Conservation (phyloP, 1,139 yeast species). For the Yamadazyma diospyri region DNA sequence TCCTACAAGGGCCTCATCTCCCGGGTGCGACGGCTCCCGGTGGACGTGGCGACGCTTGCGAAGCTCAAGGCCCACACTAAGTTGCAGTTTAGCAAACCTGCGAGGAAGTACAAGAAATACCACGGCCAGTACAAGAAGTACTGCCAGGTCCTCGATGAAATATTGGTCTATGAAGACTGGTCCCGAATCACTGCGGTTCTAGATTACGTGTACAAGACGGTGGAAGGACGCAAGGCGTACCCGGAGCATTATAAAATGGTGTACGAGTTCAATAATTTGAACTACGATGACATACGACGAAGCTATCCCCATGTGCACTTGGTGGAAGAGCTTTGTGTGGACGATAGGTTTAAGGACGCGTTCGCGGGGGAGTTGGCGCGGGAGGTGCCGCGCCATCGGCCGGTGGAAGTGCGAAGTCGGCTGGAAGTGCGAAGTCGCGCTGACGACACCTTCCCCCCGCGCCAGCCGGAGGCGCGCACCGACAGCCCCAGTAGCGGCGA, state of each 20-base stretch:
- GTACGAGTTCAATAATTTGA: conserved; percentile 18
- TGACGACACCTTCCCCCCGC: too few relatives aligned
- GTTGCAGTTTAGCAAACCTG: conserved; percentile 7
- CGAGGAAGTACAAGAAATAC: not conserved
- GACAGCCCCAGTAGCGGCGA: not conserved
- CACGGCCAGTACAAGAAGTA: not conserved
- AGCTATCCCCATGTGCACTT: conserved; percentile 39
- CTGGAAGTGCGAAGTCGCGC: too few relatives aligned
- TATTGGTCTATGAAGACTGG: conserved; percentile 29
- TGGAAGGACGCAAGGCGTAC: conserved; percentile 8
- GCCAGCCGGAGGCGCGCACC: not conserved
- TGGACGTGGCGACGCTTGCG: conserved; percentile 17
- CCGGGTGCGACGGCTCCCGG: conserved; percentile 25
- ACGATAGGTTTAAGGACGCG: conserved; percentile 7
- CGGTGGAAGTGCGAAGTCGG: too few relatives aligned
- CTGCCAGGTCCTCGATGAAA: conserved; percentile 19
- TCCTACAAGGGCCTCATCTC: conserved; percentile 15
- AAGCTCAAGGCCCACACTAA: conserved; percentile 6
- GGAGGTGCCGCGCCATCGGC: not conserved
- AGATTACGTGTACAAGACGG: conserved; percentile 26
- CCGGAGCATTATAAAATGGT: conserved; percentile 19
- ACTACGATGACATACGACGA: conserved; percentile 20
- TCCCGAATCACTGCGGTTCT: conserved; percentile 21
- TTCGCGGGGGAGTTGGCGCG: conserved; percentile 8
- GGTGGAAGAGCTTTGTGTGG: conserved; percentile 26